Evolutionary conservation across 129 eudicot species (phyloP).

Genomic region (Arctium minus): DNA sequence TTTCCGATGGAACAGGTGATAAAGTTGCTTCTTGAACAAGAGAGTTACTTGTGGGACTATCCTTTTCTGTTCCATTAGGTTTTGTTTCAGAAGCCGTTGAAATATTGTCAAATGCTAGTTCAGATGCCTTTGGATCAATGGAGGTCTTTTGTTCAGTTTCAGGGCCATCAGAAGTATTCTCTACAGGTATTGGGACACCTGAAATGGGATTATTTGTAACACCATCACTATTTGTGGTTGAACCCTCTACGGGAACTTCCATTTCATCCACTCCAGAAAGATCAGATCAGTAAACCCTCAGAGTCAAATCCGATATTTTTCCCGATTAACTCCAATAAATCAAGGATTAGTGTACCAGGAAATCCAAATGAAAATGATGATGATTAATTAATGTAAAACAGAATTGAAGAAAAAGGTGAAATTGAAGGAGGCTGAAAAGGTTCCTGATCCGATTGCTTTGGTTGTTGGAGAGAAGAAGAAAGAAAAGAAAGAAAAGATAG

Average conservation of each 20-base stretch:
- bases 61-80: constrained; percentile 16
- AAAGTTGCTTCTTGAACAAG: constrained; percentile 19
- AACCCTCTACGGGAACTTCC: constrained; percentile 35
- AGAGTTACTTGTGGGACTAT: constrained; percentile 8
- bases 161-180: constrained; percentile 34
- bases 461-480: no score
- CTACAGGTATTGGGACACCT: constrained; percentile 18
- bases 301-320: constrained; percentile 16
- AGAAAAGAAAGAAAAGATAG: no score
- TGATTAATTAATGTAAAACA: background rate
- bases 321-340: background rate
- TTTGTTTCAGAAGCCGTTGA: constrained; percentile 21
- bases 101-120: constrained; percentile 24
- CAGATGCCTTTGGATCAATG: constrained; percentile 21
- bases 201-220: constrained; percentile 25
- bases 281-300: constrained; percentile 18
- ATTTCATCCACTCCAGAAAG: constrained; percentile 50
- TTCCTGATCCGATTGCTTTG: no score
- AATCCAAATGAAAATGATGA: constrained; percentile 16
- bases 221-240: constrained; percentile 25
- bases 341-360: background rate
- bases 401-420: background rate
- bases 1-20: constrained; percentile 17
- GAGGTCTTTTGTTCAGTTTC: constrained; percentile 26
- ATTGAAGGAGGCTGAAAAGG: no score